Conservation (phyloP, 306 rosid genomes). For the Hylodesmum podocarpum region DNA sequence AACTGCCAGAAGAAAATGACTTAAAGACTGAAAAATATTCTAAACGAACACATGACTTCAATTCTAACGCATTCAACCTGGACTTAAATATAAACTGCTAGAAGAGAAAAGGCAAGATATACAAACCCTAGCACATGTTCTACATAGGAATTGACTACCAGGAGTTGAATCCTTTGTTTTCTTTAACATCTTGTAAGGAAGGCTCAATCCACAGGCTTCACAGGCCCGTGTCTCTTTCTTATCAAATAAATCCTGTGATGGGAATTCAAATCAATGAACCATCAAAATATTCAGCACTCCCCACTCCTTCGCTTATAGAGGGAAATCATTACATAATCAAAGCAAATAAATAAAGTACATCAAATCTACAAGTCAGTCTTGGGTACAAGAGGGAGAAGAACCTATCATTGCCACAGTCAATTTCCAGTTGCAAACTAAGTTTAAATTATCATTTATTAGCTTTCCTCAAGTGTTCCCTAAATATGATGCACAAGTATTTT, state of each 20-base stretch:
- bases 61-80: slow-evolving; percentile 18
- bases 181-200: slow-evolving; percentile 63
- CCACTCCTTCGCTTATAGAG: background rate
- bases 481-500: slow-evolving; percentile 23
- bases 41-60: slow-evolving; percentile 22
- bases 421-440: slow-evolving; percentile 23
- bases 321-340: slow-evolving; percentile 8
- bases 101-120: slow-evolving; percentile 33
- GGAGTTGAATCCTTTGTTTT: slow-evolving; percentile 54
- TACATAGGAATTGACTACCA: slow-evolving; percentile 69
- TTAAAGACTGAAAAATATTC: slow-evolving; percentile 23
- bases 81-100: slow-evolving; percentile 9
- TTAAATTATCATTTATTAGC: slow-evolving; percentile 15
- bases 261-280: slow-evolving; percentile 32
- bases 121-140: slow-evolving; percentile 86
- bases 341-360: slow-evolving; percentile 7
- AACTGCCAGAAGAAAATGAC: slow-evolving; percentile 53
- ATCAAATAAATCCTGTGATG: slow-evolving; percentile 55
- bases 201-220: slow-evolving; percentile 72
- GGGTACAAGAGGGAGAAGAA: slow-evolving; percentile 4
- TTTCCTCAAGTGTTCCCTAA: slow-evolving; percentile 2
- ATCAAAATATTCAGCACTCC: background rate
- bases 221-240: slow-evolving; percentile 65
- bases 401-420: background rate
- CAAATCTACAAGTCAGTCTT: background rate